Base-by-base conservation (phyloP, 2,329 filamentous ascomycete species). In the Dothidotthia symphoricarpi region DNA sequence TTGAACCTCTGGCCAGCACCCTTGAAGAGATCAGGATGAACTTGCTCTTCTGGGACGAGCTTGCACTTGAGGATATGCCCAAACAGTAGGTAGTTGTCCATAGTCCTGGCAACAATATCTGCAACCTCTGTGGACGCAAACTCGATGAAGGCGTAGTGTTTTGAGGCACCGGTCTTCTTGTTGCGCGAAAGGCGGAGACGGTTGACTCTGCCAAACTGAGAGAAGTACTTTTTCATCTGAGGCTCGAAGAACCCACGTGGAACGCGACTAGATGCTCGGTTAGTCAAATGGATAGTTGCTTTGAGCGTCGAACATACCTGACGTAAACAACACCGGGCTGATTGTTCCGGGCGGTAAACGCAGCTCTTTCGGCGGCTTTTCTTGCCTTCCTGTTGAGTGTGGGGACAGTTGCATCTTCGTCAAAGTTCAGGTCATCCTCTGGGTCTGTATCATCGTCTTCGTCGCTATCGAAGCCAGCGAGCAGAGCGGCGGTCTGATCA, bases 161-260 rank as follows among this genome's bases (percentile, higher is more conserved):
- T 95, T 65, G 86, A 89, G 41, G 82, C 81, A 39, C 93, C 93
- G 1, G 90, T 97, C 67, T 85, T 85, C 69, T 86, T 88, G 76
- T 95, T 97, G 57, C 93, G 85, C 17, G 89, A 93, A 29, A 98
- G 77, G 47, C 91, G 83, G 40, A 96, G 76, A 39, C 75, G 82
- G 35, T 75, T 80, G 57, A 98, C 88, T 11, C 80, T 75, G 53
- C 93, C 93, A 55, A 98, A 98, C 68, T 98, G 93, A 37, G 82
- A 80, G 64, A 97, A 95, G 75, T 97, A 98, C 50, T 83, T 82
- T 55, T 81, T 82, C 85, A 98, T 94, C 71, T 97, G 86, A 59
- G 89, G 81, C 72, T 98, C 93, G 76, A 91, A 97, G 80, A 98
- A 98, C 71, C 93, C 87, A 70, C 93, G 88, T 26, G 90, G 90